These are phyloP conservation scores for Cladosporium sp. DNA, from an alignment of 2,329 filamentous ascomycete species.

Conservation along the genomic window DNA sequence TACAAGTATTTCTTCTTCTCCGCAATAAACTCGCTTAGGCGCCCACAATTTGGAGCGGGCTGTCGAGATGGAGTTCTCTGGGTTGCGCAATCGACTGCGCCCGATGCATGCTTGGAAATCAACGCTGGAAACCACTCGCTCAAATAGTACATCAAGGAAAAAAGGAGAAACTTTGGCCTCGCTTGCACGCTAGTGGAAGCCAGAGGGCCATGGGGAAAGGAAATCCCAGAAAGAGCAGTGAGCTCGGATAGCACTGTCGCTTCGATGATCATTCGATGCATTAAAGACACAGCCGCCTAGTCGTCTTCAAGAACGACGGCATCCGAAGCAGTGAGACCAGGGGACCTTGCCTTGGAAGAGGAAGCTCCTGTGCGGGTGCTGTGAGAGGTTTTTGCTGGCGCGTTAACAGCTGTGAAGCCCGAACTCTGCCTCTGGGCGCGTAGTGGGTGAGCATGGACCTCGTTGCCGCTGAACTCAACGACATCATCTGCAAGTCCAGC, in stretches of 20 bases:
- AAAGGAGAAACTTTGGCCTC: neutral
- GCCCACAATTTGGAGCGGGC: neutral
- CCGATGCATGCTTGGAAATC: neutral
- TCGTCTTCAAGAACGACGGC: slow-evolving; percentile 11
- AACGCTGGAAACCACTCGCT: neutral
- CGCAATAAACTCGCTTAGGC: neutral
- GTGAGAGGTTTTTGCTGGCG: neutral
- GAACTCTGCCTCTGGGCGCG: neutral
- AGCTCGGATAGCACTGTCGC: neutral
- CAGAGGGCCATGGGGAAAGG: neutral
- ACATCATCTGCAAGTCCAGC: neutral
- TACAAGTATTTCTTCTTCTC: neutral
- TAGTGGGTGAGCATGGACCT: neutral
- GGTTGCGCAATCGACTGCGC: neutral
- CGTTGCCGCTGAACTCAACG: neutral
- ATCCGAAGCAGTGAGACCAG: neutral
- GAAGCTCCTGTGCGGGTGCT: neutral
- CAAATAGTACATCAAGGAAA: neutral
- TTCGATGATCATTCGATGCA: neutral
- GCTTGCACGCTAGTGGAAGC: neutral
- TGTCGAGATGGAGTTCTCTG: neutral
- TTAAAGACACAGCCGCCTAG: neutral
- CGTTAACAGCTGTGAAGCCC: slow-evolving; percentile 23
- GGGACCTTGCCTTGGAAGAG: neutral
- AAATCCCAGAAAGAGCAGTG: neutral